phyloP scores from a whole-genome alignment of 2,329 filamentous ascomycete genomes.

The Grosmannia huntii region DNA sequence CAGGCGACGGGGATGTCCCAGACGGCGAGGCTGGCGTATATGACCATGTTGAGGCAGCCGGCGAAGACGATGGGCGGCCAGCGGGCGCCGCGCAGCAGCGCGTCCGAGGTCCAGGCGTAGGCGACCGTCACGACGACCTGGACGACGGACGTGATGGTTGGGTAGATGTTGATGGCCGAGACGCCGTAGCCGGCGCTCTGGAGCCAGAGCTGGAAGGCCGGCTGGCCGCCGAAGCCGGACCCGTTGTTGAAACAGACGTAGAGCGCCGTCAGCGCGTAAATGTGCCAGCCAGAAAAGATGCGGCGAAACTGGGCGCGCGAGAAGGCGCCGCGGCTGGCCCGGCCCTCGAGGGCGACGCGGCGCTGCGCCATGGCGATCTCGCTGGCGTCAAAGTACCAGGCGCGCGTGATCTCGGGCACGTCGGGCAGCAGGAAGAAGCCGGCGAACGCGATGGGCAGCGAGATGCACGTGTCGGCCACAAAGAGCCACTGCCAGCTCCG shows the following conservation, averaged over 20 bases:
- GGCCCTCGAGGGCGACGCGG: slow-evolving; percentile 31
- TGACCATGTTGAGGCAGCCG: slow-evolving; percentile 28
- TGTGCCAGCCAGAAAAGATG: slow-evolving; percentile 52
- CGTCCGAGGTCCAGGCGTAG: slow-evolving; percentile 56
- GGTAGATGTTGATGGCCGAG: slow-evolving; percentile 35
- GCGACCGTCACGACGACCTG: slow-evolving; percentile 44
- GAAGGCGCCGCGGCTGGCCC: slow-evolving; percentile 26
- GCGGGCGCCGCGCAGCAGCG: slow-evolving; percentile 41
- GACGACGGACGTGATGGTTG: slow-evolving; percentile 45
- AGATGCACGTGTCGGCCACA: slow-evolving; percentile 44
- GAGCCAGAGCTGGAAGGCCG: slow-evolving; percentile 40
- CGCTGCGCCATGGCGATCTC: slow-evolving; percentile 25
- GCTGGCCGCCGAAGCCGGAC: slow-evolving; percentile 26
- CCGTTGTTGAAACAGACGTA: slow-evolving; percentile 57
- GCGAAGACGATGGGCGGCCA: slow-evolving; percentile 53
- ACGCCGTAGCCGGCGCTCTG: slow-evolving; percentile 29
- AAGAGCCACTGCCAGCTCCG: slow-evolving; percentile 45
- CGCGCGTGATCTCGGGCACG: slow-evolving; percentile 24
- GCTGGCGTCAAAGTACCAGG: slow-evolving; percentile 24
- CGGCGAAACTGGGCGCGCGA: slow-evolving; percentile 39
- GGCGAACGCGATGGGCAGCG: slow-evolving; percentile 39
- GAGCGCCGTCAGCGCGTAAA: slow-evolving; percentile 43
- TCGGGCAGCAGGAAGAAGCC: slow-evolving; percentile 34
- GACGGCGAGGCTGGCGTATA: slow-evolving; percentile 25
- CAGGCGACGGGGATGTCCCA: slow-evolving; percentile 36